Evolutionary conservation across 352 stramenopile genomes (phyloP).

Genomic region (Paralagenidium karlingii): DNA sequence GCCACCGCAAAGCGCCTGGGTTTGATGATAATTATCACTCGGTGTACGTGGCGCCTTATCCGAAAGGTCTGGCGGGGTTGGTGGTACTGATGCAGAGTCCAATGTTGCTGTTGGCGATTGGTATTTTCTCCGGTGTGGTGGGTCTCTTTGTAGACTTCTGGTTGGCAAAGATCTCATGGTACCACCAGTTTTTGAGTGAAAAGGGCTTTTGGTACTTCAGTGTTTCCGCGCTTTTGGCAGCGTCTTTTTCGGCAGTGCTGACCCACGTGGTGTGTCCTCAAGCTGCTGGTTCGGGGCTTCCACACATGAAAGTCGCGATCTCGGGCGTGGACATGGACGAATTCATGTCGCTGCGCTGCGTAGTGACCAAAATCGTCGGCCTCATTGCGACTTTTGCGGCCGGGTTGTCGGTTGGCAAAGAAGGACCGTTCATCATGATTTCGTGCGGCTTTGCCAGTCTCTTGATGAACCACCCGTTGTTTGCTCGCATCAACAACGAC

Average conservation of each 20-base stretch:
- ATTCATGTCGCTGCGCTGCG: conserved; percentile 53
- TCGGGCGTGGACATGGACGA: conserved; percentile 72
- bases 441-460: conserved; percentile 67
- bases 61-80: conserved; percentile 30
- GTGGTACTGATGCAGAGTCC: conserved; percentile 66
- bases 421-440: conserved; percentile 84
- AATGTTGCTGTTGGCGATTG: conserved; percentile 46
- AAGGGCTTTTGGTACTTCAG: conserved; percentile 46
- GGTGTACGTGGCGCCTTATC: conserved; percentile 58
- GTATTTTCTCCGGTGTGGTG: conserved; percentile 48
- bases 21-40: conserved; percentile 68
- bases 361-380: conserved; percentile 63
- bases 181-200: conserved; percentile 40
- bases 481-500: conserved; percentile 63
- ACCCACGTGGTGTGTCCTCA: conserved; percentile 54
- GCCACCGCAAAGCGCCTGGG: conserved; percentile 34
- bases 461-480: conserved; percentile 56
- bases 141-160: conserved; percentile 54
- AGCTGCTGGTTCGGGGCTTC: conserved; percentile 55
- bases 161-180: conserved; percentile 43
- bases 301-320: conserved; percentile 73
- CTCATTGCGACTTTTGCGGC: conserved; percentile 42
- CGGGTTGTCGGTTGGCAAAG: conserved; percentile 70
- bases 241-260: conserved; percentile 27
- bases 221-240: conserved; percentile 30